phyloP scores from a whole-genome alignment of 352 stramenopile genomes.

The Phytophthora sansomeana region DNA sequence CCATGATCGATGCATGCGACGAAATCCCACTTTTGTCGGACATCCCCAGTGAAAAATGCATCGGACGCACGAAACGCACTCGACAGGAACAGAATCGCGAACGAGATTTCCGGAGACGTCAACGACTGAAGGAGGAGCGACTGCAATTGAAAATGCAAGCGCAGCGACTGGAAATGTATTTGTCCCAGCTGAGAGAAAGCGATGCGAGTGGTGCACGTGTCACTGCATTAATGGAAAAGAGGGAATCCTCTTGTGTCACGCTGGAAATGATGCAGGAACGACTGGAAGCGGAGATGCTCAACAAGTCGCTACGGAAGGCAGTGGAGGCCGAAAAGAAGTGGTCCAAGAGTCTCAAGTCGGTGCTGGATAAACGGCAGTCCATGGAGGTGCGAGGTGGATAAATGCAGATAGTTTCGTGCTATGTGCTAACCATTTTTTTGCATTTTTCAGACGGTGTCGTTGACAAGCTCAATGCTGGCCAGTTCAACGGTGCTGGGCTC shows the following conservation, averaged over 20 bases:
- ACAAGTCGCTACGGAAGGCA: slow-evolving; percentile 25
- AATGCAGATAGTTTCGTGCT: neutral
- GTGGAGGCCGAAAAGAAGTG: slow-evolving; percentile 27
- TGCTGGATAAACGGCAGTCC: slow-evolving; percentile 26
- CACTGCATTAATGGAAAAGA: neutral
- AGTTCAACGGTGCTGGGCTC: slow-evolving; percentile 3
- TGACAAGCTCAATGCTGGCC: slow-evolving; percentile 24
- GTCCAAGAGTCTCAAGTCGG: slow-evolving; percentile 28
- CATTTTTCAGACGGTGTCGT: slow-evolving; percentile 28
- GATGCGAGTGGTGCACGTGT: neutral
- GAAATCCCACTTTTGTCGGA: slow-evolving; percentile 15
- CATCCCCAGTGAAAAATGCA: slow-evolving; percentile 6
- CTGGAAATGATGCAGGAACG: slow-evolving; percentile 12
- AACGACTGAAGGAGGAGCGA: slow-evolving; percentile 32
- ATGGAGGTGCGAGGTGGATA: slow-evolving; percentile 26
- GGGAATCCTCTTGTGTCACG: slow-evolving; percentile 19
- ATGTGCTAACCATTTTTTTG: neutral
- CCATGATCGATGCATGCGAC: slow-evolving; percentile 21
- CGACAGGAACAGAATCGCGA: slow-evolving; percentile 24
- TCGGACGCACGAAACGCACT: slow-evolving; percentile 11
- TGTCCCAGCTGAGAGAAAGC: slow-evolving; percentile 15
- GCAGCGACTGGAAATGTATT: slow-evolving; percentile 28
- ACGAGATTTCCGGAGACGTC: slow-evolving; percentile 24
- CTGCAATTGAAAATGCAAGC: slow-evolving; percentile 35
- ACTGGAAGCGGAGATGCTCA: slow-evolving; percentile 28